phyloP scores from a whole-genome alignment of 352 stramenopile species.

The Thalassiosira hispida region DNA sequence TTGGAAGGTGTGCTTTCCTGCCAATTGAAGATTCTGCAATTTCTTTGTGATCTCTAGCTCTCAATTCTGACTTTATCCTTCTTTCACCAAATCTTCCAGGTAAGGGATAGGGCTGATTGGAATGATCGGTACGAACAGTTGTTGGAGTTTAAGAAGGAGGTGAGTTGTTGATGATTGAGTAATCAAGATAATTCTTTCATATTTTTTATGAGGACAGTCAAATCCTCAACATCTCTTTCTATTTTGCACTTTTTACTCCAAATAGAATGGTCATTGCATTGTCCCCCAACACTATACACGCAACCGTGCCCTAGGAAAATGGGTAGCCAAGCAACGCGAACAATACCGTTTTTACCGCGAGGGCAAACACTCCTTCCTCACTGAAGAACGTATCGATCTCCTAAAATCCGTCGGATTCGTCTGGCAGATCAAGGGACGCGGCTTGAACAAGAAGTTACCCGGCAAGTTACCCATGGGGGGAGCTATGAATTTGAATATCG shows the following conservation, averaged over 20 bases:
- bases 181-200: no score
- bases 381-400: conserved; percentile 68
- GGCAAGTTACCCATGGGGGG: not conserved
- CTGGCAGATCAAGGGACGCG: conserved; percentile 55
- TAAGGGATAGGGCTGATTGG: conserved; percentile 67
- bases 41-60: not conserved
- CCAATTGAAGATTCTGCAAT: not conserved
- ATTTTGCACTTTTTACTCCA: not conserved
- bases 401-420: conserved; percentile 65
- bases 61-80: not conserved
- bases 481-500: not conserved
- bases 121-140: conserved; percentile 68
- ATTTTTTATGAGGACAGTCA: no score
- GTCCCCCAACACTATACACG: conserved; percentile 63
- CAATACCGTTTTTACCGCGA: conserved; percentile 50
- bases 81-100: not conserved
- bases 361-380: conserved; percentile 62
- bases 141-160: conserved; percentile 67
- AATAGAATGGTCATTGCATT: conserved; percentile 41
- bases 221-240: no score
- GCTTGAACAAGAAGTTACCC: conserved; percentile 8
- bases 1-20: conserved; percentile 36
- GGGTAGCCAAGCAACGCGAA: conserved; percentile 64
- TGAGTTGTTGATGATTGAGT: conserved; percentile 14
- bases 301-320: conserved; percentile 64